Percentiles rank a stretch among this genome's conserved stretches.
These are phyloP conservation scores for Phytophthora pluvialis DNA, from an alignment of 352 stramenopile genomes.

Conservation along the genomic window DNA sequence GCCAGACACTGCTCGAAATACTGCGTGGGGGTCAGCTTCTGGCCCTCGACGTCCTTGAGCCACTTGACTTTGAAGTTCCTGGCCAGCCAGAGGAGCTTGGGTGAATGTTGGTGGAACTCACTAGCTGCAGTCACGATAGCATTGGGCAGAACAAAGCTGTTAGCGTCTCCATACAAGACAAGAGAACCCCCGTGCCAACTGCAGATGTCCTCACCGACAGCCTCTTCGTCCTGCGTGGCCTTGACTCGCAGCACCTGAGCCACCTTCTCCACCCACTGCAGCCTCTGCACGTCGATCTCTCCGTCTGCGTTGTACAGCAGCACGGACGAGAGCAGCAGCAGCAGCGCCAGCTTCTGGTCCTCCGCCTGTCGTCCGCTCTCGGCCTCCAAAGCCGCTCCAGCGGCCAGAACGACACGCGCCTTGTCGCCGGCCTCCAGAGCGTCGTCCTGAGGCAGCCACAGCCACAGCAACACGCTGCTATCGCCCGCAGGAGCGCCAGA, in stretches of 20 bases:
- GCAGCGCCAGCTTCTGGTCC: conserved; percentile 39
- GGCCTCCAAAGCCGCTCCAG: conserved; percentile 10
- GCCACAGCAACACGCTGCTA: conserved; percentile 51
- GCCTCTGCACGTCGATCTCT: conserved; percentile 56
- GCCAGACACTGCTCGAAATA: conserved; percentile 58
- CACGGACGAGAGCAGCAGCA: conserved; percentile 66
- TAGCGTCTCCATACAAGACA: conserved; percentile 5
- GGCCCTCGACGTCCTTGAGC: conserved; percentile 48
- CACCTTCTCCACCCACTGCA: conserved; percentile 58
- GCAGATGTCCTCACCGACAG: conserved; percentile 40
- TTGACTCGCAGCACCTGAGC: conserved; percentile 52
- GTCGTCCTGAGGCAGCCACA: conserved; percentile 37
- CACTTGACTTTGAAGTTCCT: conserved; percentile 79
- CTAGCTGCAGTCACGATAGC: conserved; percentile 26
- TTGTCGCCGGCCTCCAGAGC: conserved; percentile 3
- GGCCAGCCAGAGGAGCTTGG: conserved; percentile 67
- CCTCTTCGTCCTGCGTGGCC: conserved; percentile 62
- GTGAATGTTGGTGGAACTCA: conserved; percentile 57
- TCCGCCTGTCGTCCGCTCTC: conserved; percentile 19
- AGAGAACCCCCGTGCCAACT: neutral
- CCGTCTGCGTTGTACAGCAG: conserved; percentile 68
- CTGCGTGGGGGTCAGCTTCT: conserved; percentile 53
- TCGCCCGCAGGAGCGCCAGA: neutral
- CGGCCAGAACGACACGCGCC: conserved; percentile 32
- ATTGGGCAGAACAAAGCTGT: conserved; percentile 8